Evolutionary conservation across 495 filamentous ascomycete genomes (phyloP).

Genomic region (Trichoderma erinaceum): DNA sequence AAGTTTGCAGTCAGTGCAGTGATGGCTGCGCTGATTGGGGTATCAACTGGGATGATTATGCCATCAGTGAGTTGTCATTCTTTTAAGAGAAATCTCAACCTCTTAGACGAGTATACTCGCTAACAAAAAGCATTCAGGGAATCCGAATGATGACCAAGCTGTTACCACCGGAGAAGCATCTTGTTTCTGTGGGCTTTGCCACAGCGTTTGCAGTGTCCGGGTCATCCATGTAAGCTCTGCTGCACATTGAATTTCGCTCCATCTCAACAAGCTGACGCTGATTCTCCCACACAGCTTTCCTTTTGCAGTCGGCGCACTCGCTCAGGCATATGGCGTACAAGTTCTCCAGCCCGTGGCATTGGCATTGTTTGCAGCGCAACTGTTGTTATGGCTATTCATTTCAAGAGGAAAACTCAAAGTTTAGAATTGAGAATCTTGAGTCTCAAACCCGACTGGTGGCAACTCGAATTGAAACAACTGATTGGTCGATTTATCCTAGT

Average conservation of each 20-base stretch:
- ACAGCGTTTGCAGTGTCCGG: constrained; percentile 75
- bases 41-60: constrained; percentile 7
- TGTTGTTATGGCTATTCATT: constrained; percentile 46
- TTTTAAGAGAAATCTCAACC: neutral
- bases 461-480: neutral
- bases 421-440: neutral
- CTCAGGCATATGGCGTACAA: constrained; percentile 69
- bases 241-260: neutral
- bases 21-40: neutral
- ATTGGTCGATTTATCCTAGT: neutral
- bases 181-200: constrained; percentile 75
- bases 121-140: neutral
- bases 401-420: constrained; percentile 16
- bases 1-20: constrained; percentile 1
- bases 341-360: constrained; percentile 73
- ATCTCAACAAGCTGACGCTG: neutral
- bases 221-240: constrained; percentile 47
- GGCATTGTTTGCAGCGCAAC: constrained; percentile 54
- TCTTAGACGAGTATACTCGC: neutral
- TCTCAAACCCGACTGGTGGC: neutral
- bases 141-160: constrained; percentile 53
- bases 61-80: neutral
- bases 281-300: constrained; percentile 44
- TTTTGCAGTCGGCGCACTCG: constrained; percentile 78
- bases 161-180: constrained; percentile 72